Base-by-base conservation (phyloP, 805 yeast genomes). In the Ogataea siamensis region DNA sequence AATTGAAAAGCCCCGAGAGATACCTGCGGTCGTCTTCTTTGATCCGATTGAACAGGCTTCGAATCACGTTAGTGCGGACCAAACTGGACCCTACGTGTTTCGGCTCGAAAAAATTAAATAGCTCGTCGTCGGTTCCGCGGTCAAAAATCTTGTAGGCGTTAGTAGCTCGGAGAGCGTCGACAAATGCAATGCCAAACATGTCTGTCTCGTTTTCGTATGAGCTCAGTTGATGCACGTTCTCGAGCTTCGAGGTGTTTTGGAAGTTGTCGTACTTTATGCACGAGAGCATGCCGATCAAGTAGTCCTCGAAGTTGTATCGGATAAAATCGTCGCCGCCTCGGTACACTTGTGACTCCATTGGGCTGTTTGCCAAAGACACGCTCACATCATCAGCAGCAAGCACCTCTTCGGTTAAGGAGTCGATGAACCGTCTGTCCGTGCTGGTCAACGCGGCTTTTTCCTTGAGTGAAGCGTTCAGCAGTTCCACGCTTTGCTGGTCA, bases 301-400 rank as follows among this genome's bases (percentile, higher is more conserved):
- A 93, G 53, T 89, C 97, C 55, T 93, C 99, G 60, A 91, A 89
- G 52, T 80, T 87, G 63, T 79, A 74, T 36, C 98, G 66, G 21
- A 93, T 80, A 54, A 81, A 87, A 60, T 93, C 99, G 53, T 93
- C 98, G 49, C 86, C 80, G 3, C 91, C 91, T 29, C 64, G 62
- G 54, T 72, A 83, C 17, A 31, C 38, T 9, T 55, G 56, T 14
- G 59, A 54, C 32, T 41, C 74, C 73, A 35, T 74, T 50, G 49
- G 72, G 60, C 45, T 63, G 68, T 43, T 61, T 8, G 40, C 26
- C n/a, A 33, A 22, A 51, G 56, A 37, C 61, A 60, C 71, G 68
- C 67, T 46, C 13, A 32, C 42, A n/a, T 44, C 50, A n/a, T 39
- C 42, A 2, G 42, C 34, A 5, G 32, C 34, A 5, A 25, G 15